These are phyloP conservation scores for Corrigiola litoralis DNA, from an alignment of 179 eudicot species.

Conservation along the genomic window DNA sequence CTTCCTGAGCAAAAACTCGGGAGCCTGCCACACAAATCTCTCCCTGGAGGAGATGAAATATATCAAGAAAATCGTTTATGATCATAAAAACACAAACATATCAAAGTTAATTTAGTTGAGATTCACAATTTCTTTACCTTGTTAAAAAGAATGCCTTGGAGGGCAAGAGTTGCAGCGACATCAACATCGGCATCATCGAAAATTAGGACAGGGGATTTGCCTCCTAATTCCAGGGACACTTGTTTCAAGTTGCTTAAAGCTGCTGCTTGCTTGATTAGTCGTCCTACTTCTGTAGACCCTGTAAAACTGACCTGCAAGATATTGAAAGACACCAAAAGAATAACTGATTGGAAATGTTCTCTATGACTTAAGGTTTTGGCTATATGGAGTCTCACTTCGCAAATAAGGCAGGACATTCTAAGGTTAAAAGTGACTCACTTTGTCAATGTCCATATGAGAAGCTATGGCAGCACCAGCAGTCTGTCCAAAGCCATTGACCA, in stretches of 20 bases:
- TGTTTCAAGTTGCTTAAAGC: conserved; percentile 56
- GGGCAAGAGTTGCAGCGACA: conserved; percentile 47
- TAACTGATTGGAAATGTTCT: background rate
- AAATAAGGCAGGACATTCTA: background rate
- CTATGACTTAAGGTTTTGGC: too few species aligned
- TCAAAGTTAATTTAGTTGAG: background rate
- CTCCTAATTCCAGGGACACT: conserved; percentile 63
- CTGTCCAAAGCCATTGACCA: conserved; percentile 40
- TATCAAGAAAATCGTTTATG: background rate
- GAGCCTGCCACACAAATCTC: conserved; percentile 66
- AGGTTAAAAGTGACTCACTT: conserved; percentile 20
- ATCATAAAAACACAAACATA: too few species aligned
- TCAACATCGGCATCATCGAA: conserved; percentile 68
- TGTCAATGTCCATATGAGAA: conserved; percentile 57
- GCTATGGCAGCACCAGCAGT: conserved; percentile 54
- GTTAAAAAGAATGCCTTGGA: conserved; percentile 39
- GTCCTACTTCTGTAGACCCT: conserved; percentile 60
- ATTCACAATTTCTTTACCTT: conserved; percentile 27
- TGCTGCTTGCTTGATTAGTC: conserved; percentile 56
- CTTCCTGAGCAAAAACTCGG: conserved; percentile 69
- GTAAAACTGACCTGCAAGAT: conserved; percentile 55
- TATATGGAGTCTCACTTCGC: too few species aligned
- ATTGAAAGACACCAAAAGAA: too few species aligned
- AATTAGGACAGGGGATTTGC: conserved; percentile 62
- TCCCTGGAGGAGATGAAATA: conserved; percentile 27